Evolutionary conservation across 2,329 filamentous ascomycete species (phyloP), one percentile per base, ranked within the genome.

Genomic region (Blastomyces parvus): DNA sequence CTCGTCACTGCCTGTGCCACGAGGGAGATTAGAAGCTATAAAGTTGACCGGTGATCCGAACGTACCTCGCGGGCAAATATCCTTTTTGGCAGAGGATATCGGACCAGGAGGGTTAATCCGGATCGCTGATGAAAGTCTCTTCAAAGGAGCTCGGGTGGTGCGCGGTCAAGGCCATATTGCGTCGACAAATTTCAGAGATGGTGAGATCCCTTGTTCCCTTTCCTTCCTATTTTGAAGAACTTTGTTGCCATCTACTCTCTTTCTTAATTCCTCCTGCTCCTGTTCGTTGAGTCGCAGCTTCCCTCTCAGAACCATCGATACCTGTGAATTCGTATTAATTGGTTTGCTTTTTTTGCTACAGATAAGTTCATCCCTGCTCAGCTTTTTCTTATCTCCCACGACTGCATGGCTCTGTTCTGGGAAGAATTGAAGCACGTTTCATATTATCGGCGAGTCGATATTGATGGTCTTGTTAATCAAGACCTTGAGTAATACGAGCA

Each of bases 31-130:
- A 3, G 86, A 92, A 73, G 93, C 89, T 0, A 86, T 97, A 71
- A 97, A 97, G 73, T 78, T 99, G 42, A 97, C 93, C 0, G 93
- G 93, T 0, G 93, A 99, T 70, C 86, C 88, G 0, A 95, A 97
- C 68, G 86, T 97, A 17, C 93, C 93, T 0, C 83, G 92, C 9
- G 93, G 92, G 9, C 88, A 97, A 74, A 85, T 87, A 68, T 90
- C 89, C 0, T 97, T 96, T 72, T 82, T 90, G 3, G 88, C 86
- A 0, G 84, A 90, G 5, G 91, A 97, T 68, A 84, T 97, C 44
- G 87, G 89, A 0, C 80, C 82, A 0, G 66, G 60, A 27, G 90
- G 90, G 0, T 81, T 88, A 27, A 75, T 93, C 0, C 80, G 86
- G 0, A 78, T 85, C 0, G 85, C 87, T 0, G 78, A 83, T 1